A percentile compares a stretch with the other conserved stretches of the same genome.
Evolutionary conservation across 2,329 filamentous ascomycete species (phyloP).

Genomic region (Hypoxylon sp.): DNA sequence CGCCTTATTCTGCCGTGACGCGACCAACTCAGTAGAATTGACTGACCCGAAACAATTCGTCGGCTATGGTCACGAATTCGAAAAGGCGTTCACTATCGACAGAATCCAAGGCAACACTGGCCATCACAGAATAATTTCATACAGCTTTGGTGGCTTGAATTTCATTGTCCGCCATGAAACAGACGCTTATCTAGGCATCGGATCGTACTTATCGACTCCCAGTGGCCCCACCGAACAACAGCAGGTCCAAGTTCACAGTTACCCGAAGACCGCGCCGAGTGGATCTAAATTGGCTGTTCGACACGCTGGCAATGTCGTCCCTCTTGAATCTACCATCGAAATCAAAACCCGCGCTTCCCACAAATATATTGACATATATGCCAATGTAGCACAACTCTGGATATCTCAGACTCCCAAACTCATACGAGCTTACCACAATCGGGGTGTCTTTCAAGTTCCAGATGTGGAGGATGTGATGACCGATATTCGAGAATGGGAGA

Average conservation of each 20-base stretch:
- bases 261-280: constrained; percentile 5
- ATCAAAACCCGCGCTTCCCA: constrained; percentile 61
- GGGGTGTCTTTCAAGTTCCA: constrained; percentile 55
- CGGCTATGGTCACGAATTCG: constrained; percentile 62
- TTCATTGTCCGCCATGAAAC: constrained; percentile 61
- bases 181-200: constrained; percentile 57
- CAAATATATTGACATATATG: constrained; percentile 54
- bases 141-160: constrained; percentile 59
- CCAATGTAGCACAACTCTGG: constrained; percentile 62
- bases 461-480: constrained; percentile 56
- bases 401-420: constrained; percentile 63
- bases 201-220: background rate
- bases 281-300: constrained; percentile 53
- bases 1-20: constrained; percentile 57
- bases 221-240: background rate
- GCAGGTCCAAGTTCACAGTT: background rate
- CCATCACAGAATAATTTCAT: constrained; percentile 63
- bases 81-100: constrained; percentile 60
- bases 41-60: constrained; percentile 57
- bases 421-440: constrained; percentile 60
- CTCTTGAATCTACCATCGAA: constrained; percentile 59
- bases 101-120: constrained; percentile 58
- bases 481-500: constrained; percentile 57
- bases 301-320: constrained; percentile 53
- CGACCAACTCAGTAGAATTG: constrained; percentile 49